Evolutionary conservation across 305 asterid species (phyloP).

Genomic region (Fraxinus paxiana): DNA sequence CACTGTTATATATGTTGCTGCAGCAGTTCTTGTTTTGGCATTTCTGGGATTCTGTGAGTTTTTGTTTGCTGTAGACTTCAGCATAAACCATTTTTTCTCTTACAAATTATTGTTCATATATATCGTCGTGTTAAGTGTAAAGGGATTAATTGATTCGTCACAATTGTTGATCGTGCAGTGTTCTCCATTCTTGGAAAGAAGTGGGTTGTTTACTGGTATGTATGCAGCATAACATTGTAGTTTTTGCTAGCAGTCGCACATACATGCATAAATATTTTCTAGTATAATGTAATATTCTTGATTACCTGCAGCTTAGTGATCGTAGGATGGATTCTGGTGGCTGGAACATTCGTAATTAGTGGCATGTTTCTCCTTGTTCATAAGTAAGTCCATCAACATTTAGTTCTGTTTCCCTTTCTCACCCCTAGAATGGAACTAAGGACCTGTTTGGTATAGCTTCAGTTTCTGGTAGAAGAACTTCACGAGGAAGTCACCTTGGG

Average conservation of each 20-base stretch:
- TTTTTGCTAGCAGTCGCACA: background rate
- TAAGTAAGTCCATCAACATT: conserved; percentile 24
- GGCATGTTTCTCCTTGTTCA: conserved; percentile 32
- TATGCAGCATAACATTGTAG: background rate
- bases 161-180: conserved; percentile 21
- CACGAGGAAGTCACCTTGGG: background rate
- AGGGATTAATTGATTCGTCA: background rate
- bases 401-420: background rate
- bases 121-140: background rate
- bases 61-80: background rate
- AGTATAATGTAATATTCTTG: background rate
- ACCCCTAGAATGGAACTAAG: background rate
- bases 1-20: conserved; percentile 17
- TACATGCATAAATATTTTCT: background rate
- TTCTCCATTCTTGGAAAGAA: conserved; percentile 29
- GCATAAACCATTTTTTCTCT: background rate
- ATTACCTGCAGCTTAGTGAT: conserved; percentile 25
- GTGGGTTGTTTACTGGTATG: conserved; percentile 30
- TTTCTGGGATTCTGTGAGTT: conserved; percentile 35
- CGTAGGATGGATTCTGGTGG: conserved; percentile 34
- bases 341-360: conserved; percentile 27
- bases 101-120: background rate
- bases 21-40: conserved; percentile 23
- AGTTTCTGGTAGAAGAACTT: background rate
- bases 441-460: background rate